Percentiles rank a stretch among this genome's conserved stretches.
Evolutionary conservation across 495 filamentous ascomycete species (phyloP).

Genomic region (Penicillium waksmanii): DNA sequence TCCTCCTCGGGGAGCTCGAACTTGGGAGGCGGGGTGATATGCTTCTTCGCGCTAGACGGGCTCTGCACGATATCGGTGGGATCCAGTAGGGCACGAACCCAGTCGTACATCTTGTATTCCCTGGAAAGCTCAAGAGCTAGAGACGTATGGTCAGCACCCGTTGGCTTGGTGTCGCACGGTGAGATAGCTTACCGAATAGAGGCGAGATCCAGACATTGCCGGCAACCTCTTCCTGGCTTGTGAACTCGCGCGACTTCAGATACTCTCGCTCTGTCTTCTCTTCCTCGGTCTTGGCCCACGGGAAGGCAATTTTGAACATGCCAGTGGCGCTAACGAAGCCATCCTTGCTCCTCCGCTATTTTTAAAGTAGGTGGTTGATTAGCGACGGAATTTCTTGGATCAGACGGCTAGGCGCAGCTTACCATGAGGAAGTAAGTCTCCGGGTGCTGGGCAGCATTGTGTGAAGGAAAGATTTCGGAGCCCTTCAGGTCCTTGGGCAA

Average conservation of each 20-base stretch:
- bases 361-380: slow-evolving; percentile 14
- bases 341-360: slow-evolving; percentile 84
- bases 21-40: slow-evolving; percentile 70
- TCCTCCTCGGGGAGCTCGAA: slow-evolving; percentile 57
- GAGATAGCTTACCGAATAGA: slow-evolving; percentile 62
- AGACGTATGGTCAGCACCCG: background rate
- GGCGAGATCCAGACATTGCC: slow-evolving; percentile 97
- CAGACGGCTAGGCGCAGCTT: slow-evolving; percentile 26
- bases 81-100: slow-evolving; percentile 90
- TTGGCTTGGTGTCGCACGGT: background rate
- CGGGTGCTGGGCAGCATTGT: slow-evolving; percentile 58
- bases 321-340: slow-evolving; percentile 94
- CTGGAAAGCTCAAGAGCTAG: slow-evolving; percentile 80
- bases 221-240: slow-evolving; percentile 88
- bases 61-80: slow-evolving; percentile 67
- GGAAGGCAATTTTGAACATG: slow-evolving; percentile 99
- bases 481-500: slow-evolving; percentile 82
- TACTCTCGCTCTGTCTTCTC: slow-evolving; percentile 86
- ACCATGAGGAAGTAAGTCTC: slow-evolving; percentile 97
- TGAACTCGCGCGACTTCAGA: slow-evolving; percentile 74
- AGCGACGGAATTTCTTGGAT: slow-evolving; percentile 1
- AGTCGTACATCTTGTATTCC: slow-evolving; percentile 80
- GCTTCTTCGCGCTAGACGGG: slow-evolving; percentile 61
- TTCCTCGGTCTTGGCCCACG: slow-evolving; percentile 83
- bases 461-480: slow-evolving; percentile 87